phyloP scores from a whole-genome alignment of 768 basidiomycete genomes.

The Crucibulum laeve region DNA sequence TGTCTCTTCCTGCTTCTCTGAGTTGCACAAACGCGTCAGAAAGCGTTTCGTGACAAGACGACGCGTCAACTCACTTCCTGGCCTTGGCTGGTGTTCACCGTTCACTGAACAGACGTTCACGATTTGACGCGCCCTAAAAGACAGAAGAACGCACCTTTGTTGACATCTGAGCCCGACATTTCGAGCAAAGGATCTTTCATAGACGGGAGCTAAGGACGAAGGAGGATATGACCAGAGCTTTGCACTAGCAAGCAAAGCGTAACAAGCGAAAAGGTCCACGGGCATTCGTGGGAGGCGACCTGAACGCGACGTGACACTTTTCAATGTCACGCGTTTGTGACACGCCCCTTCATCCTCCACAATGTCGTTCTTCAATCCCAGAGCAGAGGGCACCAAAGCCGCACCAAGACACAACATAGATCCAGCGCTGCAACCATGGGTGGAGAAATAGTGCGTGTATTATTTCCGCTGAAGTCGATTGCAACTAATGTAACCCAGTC shows the following conservation, averaged over 20 bases:
- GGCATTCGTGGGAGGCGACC: too few relatives aligned
- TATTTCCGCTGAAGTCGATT: background rate
- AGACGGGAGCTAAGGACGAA: background rate
- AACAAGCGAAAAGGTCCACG: slow-evolving; percentile 15
- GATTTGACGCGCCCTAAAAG: background rate
- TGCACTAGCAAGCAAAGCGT: background rate
- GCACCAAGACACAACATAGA: slow-evolving; percentile 43
- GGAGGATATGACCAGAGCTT: background rate
- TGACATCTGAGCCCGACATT: slow-evolving; percentile 31
- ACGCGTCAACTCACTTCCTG: slow-evolving; percentile 31
- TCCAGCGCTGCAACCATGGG: slow-evolving; percentile 84
- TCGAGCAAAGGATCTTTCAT: slow-evolving; percentile 21
- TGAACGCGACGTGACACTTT: slow-evolving; percentile 35
- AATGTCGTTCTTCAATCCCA: slow-evolving; percentile 67
- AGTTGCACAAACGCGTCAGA: slow-evolving; percentile 21
- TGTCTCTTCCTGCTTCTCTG: slow-evolving; percentile 35
- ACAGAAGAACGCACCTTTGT: slow-evolving; percentile 24
- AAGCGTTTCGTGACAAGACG: slow-evolving; percentile 2
- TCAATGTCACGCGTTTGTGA: slow-evolving; percentile 46
- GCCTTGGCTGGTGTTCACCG: background rate
- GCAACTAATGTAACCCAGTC: slow-evolving; percentile 43
- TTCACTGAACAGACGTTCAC: background rate
- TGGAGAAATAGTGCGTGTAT: slow-evolving; percentile 88
- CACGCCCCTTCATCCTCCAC: slow-evolving; percentile 15
- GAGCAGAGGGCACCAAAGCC: slow-evolving; percentile 34